Evolutionary conservation across 768 basidiomycete species (phyloP), one percentile per base, ranked within the genome.

Genomic region (Peribolospora kevripleyi): DNA sequence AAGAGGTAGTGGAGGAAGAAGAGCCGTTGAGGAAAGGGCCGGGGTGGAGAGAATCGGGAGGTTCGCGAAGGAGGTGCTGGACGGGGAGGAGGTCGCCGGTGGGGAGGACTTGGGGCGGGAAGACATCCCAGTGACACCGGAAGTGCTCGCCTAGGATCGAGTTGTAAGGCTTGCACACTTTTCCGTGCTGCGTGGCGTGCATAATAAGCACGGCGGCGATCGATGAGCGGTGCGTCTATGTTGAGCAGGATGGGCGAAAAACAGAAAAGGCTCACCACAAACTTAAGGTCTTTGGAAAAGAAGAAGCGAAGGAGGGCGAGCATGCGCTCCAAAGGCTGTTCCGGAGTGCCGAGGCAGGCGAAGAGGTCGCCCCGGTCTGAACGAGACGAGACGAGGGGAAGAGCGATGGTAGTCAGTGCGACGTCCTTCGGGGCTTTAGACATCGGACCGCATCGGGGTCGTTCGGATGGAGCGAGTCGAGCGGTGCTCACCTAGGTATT

Each of bases 251-350:
- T 42, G 25, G 14, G 14, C 45, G 55, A 46, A 9, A 54, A 6
- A 46, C 49, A 46, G 37, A 53, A 9, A 50, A 52, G 13, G 74
- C 81, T 62, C 61, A 84, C 84, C 51, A 91, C 71, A 64, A 84
- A 87, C 70, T 88, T 91, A 66, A 93, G 79, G 63, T 95, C 87
- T 65, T 93, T 93, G 51, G 84, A 82, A 66, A 91, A 85, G 5
- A 79, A 70, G 64, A 86, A 95, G 46, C 88, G 75, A 46, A 95
- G 65, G 4, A 84, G 82, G 46, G 87, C 81, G n/a, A 97, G 70
- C 81, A 97, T 90, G 46, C 91, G 78, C 60, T 88, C 82, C 60
- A 98, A 80, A n/a, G 86, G 80, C 65, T 91, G 25, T 25, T 25
- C 25, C 25, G 25, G 25, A 25, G 25, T 25, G 25, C 25, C 25